A percentile compares a stretch with the other conserved stretches of the same genome.
Conservation (phyloP, 2,329 filamentous ascomycete genomes). For the Sporothrix brasiliensis region DNA sequence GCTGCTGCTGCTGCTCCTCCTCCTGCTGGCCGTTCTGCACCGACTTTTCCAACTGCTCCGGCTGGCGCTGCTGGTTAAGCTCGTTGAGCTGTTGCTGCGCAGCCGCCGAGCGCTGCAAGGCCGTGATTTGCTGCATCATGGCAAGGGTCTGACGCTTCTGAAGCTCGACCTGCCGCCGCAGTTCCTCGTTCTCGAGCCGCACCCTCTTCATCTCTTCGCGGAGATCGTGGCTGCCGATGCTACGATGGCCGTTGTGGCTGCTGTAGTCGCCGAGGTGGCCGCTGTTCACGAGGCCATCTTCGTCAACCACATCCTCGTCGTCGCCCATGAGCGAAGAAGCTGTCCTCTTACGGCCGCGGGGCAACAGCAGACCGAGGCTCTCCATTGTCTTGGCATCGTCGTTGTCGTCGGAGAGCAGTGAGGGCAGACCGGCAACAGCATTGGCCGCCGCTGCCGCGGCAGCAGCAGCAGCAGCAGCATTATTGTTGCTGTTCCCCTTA, state of each 20-base stretch:
- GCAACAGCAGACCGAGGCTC: slow-evolving; percentile 28
- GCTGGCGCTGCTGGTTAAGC: slow-evolving; percentile 22
- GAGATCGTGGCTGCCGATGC: slow-evolving; percentile 48
- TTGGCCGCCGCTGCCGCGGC: slow-evolving; percentile 14
- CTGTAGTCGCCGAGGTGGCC: slow-evolving; percentile 35
- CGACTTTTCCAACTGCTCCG: background rate
- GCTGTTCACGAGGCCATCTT: slow-evolving; percentile 39
- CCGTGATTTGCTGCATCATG: slow-evolving; percentile 55
- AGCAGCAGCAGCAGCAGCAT: slow-evolving; percentile 11
- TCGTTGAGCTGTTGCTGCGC: slow-evolving; percentile 31
- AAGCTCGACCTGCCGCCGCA: slow-evolving; percentile 54
- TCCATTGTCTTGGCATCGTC: slow-evolving; percentile 32
- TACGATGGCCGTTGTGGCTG: slow-evolving; percentile 40
- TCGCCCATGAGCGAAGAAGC: slow-evolving; percentile 30
- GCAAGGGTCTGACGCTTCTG: slow-evolving; percentile 52
- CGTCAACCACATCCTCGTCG: slow-evolving; percentile 14
- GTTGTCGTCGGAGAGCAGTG: slow-evolving; percentile 25
- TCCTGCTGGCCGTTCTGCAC: background rate
- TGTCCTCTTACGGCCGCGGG: slow-evolving; percentile 26
- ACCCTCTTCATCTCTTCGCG: slow-evolving; percentile 69
- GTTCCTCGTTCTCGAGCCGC: slow-evolving; percentile 65
- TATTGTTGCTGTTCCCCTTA: slow-evolving; percentile 7
- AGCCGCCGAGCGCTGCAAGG: slow-evolving; percentile 49
- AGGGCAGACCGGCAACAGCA: slow-evolving; percentile 24
- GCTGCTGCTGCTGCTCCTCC: background rate